Conservation (phyloP, 768 basidiomycete species). For the Serendipita indica region DNA sequence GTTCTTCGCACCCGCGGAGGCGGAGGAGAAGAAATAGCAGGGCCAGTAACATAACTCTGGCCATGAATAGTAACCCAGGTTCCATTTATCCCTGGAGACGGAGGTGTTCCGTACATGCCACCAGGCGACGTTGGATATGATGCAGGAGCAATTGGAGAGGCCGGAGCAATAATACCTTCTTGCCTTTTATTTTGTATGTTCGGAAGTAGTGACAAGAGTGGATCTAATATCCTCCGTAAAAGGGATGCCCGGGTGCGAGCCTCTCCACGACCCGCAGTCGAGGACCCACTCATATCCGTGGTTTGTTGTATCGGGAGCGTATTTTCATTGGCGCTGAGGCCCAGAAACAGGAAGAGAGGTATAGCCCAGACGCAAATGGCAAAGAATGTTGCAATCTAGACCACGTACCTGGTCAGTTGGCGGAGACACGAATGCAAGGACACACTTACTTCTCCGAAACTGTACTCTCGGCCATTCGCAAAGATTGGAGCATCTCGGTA, state of each 20-base stretch:
- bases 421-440: not conserved
- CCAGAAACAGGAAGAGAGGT: constrained; percentile 88
- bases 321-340: constrained; percentile 92
- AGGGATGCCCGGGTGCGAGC: constrained; percentile 14
- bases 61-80: too few relatives aligned
- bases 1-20: not conserved
- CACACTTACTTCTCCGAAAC: constrained; percentile 50
- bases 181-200: constrained; percentile 32
- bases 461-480: constrained; percentile 50
- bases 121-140: not conserved
- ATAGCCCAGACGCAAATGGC: constrained; percentile 35
- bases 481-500: constrained; percentile 22
- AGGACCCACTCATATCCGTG: not conserved
- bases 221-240: constrained; percentile 20
- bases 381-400: constrained; percentile 35
- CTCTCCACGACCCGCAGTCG: not conserved
- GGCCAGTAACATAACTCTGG: too few relatives aligned
- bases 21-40: not conserved
- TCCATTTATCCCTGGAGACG: not conserved
- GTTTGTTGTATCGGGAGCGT: constrained; percentile 47
- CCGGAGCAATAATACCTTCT: constrained; percentile 57
- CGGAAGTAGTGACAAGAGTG: constrained; percentile 29
- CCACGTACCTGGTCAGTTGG: constrained; percentile 20
- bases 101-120: not conserved
- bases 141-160: not conserved